Base-by-base conservation (phyloP, 177 flowering plant genomes). In the Vitis hybrid region DNA sequence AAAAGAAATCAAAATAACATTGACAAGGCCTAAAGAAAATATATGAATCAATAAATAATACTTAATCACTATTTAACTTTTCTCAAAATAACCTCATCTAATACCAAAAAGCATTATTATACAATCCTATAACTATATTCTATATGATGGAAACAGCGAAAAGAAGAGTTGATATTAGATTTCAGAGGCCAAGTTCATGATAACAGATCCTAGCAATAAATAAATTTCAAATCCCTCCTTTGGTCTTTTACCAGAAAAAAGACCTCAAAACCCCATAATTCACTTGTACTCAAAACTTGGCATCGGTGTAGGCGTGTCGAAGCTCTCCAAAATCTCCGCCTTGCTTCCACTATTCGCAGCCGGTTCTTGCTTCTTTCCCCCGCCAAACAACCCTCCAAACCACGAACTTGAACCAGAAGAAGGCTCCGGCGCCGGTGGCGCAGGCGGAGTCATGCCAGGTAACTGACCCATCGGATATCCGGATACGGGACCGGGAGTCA, bases 281-380 rank as follows among this genome's bases (percentile, higher is more conserved):
- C 82, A 88, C 83, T 85, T 86, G 81, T 76, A 87, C 40, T 90
- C 89, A 49, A 85, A 90, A 19, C 58, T 72, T 0, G 94, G 94
- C 60, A 88, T 77, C 3, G 85, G 86, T 52, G 75, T 56, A 19
- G 93, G 88, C 6, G 85, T 71, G 61, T 90, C 94, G 52, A 88
- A 89, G 65, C 91, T 87, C 77, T 90, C 94, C 79, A 88, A 70
- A 74, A 90, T 70, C 86, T 85, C 81, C 4, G 87, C 80, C 76
- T 84, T 84, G 66, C 83, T 79, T 11, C 83, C 91, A 9, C 80
- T 67, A 52, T 67, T 63, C 1, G 66, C 16, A 59, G 46, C 71
- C 11, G 72, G 18, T 30, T 83, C 85, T 71, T 84, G 52, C 78
- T 87, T 74, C 82, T 84, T 76, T 32, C 59, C 69, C 4, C 77